phyloP scores from a whole-genome alignment of 768 basidiomycete species.

The Tylopilus sp. region DNA sequence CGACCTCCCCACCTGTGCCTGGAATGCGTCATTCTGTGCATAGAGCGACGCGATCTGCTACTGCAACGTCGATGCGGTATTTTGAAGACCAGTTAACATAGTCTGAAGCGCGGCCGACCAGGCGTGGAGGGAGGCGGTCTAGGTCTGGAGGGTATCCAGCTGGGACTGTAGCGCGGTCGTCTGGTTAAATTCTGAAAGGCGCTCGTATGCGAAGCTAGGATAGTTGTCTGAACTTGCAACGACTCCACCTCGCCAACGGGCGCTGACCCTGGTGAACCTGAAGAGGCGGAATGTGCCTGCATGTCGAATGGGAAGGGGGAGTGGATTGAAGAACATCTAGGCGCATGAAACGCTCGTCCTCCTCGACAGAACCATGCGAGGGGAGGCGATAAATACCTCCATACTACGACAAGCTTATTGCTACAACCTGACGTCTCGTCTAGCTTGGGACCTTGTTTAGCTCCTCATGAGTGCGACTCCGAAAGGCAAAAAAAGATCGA shows the following conservation, averaged over 20 bases:
- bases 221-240: slow-evolving; percentile 28
- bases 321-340: too few relatives aligned
- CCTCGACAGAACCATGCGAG: too few relatives aligned
- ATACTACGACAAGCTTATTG: too few relatives aligned
- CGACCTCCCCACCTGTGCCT: slow-evolving; percentile 32
- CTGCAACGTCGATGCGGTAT: slow-evolving; percentile 22
- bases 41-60: slow-evolving; percentile 29
- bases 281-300: slow-evolving; percentile 23
- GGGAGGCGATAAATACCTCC: too few relatives aligned
- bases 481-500: too few relatives aligned
- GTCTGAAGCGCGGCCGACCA: slow-evolving; percentile 34
- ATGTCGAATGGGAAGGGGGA: too few relatives aligned
- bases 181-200: slow-evolving; percentile 30
- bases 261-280: slow-evolving; percentile 27
- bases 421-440: too few relatives aligned
- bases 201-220: slow-evolving; percentile 29
- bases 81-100: slow-evolving; percentile 27
- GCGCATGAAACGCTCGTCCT: too few relatives aligned
- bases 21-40: slow-evolving; percentile 31
- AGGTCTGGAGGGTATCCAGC: slow-evolving; percentile 25
- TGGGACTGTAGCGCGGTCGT: slow-evolving; percentile 29
- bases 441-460: too few relatives aligned
- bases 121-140: slow-evolving; percentile 32
- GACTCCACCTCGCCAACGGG: slow-evolving; percentile 25
- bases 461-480: too few relatives aligned